Base-by-base conservation (phyloP, 78 protist genomes). In the Dictyostelium citrinum region DNA sequence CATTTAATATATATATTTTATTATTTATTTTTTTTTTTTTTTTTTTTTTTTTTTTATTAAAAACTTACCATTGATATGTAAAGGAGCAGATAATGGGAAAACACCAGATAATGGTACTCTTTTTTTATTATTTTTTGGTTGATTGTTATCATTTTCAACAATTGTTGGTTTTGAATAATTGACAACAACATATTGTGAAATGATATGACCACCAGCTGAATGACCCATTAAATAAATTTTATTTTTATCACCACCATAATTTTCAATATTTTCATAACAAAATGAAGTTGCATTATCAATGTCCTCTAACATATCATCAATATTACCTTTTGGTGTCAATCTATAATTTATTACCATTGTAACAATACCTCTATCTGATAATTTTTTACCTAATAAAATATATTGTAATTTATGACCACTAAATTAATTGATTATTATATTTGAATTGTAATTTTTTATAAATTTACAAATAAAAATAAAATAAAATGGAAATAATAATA, bases 141-240 rank as follows among this genome's bases (percentile, higher is more conserved):
- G n/a, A n/a, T n/a, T n/a, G n/a, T n/a, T n/a, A n/a, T 33, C 46
- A 29, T 29, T 29, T 17, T 70, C 45, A 17, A 70, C n/a, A n/a
- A n/a, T n/a, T n/a, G n/a, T 70, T 33, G 77, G 14, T 70, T 70
- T 70, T 20, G 24, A 33, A 70, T 70, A 70, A 33, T 70, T 70
- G 3, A 27, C 77, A 20, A 70, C n/a, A 33, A 27, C 35, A 20
- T 76, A 85, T 43, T 41, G 55, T 2, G 85, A 16, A 46, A 49
- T n/a, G 1, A 88, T 88, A 88, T 88, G 93, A 43, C 80, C 84
- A 78, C 93, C 93, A 10, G 93, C 93, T 41, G 84, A 77, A 45
- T 88, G 93, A n/a, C 93, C 93, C 20, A 67, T 33, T 12, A 88
- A 45, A 45, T 37, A n/a, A 1, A 88, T 67, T 20, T 78, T 79